phyloP scores from a whole-genome alignment of 768 basidiomycete genomes.

The Termitomyces sp. region DNA sequence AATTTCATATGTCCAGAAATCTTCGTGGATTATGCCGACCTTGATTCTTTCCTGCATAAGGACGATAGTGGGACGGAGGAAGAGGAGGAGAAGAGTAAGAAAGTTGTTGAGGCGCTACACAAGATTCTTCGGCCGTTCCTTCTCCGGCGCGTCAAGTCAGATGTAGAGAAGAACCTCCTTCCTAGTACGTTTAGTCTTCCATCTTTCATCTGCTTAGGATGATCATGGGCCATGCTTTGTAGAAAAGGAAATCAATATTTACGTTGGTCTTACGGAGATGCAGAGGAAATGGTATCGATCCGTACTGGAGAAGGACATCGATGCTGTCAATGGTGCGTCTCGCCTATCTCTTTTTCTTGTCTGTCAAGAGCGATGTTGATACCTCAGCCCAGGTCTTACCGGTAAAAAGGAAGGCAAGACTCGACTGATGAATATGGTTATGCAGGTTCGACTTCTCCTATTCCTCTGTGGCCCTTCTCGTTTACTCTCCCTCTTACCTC shows the following conservation, averaged over 20 bases:
- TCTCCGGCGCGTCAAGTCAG: constrained; percentile 88
- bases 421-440: constrained; percentile 96
- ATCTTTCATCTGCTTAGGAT: neutral
- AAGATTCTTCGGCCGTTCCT: constrained; percentile 96
- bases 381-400: constrained; percentile 55
- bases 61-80: constrained; percentile 62
- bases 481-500: neutral
- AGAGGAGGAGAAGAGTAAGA: constrained; percentile 83
- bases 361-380: neutral
- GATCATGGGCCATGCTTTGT: constrained; percentile 2
- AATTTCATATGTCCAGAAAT: constrained; percentile 98
- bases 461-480: neutral
- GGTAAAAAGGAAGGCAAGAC: constrained; percentile 99
- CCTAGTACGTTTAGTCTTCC: constrained; percentile 57
- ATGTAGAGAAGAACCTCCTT: constrained; percentile 93
- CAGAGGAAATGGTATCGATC: constrained; percentile 97
- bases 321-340: constrained; percentile 86
- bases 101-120: constrained; percentile 94
- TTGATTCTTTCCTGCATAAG: constrained; percentile 93
- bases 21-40: constrained; percentile 84
- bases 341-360: neutral
- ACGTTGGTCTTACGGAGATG: constrained; percentile 95
- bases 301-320: constrained; percentile 96
- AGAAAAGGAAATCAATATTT: constrained; percentile 99
- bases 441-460: constrained; percentile 66